Percentiles rank a stretch among this genome's conserved stretches.
These are phyloP conservation scores for Penicillium lividum DNA, from an alignment of 495 filamentous ascomycete genomes.

Conservation along the genomic window DNA sequence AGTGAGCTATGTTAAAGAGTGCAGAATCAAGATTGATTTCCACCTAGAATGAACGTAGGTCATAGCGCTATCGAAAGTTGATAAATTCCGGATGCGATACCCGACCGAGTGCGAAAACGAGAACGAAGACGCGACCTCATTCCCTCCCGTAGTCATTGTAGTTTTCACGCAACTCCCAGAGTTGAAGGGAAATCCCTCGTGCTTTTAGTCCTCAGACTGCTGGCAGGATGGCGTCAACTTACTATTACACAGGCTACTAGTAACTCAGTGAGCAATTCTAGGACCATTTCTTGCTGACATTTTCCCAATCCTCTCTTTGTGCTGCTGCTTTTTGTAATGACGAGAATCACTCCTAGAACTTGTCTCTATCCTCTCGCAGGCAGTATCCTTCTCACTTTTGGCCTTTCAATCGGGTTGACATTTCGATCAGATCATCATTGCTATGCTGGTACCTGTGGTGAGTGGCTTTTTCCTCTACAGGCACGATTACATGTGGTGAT, in stretches of 20 bases:
- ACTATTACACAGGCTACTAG: no score
- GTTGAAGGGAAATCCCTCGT: no score
- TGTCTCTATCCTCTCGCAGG: constrained; percentile 14
- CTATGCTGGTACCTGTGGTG: constrained; percentile 13
- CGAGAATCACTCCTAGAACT: constrained; percentile 13
- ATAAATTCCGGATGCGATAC: neutral
- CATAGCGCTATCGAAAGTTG: neutral
- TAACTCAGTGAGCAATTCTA: no score
- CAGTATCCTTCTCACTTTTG: constrained; percentile 13
- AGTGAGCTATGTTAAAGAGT: no score
- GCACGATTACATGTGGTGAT: constrained; percentile 15
- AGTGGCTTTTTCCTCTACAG: constrained; percentile 15
- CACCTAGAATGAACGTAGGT: no score
- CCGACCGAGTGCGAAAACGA: neutral
- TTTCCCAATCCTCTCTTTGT: neutral
- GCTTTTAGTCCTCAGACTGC: no score
- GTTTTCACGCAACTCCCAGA: no score
- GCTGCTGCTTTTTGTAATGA: constrained; percentile 8
- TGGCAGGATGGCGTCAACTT: no score
- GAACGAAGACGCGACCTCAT: neutral
- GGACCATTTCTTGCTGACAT: no score
- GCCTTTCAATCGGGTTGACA: constrained; percentile 13
- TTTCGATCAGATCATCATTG: constrained; percentile 16
- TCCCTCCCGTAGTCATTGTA: no score
- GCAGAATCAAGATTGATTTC: no score